Evolutionary conservation across 2,329 filamentous ascomycete species (phyloP).

Genomic region (Bipolaris bicolor): DNA sequence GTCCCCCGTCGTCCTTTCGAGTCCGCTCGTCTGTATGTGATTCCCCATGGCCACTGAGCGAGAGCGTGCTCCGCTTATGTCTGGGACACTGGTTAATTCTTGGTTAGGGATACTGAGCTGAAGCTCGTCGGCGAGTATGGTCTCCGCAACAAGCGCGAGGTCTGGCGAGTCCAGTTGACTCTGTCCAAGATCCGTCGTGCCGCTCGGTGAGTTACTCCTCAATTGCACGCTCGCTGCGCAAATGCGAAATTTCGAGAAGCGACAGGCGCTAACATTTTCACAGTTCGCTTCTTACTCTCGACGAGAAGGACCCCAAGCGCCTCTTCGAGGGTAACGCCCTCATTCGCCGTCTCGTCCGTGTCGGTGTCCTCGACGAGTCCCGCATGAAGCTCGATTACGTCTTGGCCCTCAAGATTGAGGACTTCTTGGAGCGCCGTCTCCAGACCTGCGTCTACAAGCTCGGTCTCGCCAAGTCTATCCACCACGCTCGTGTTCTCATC

Average conservation of each 20-base stretch:
- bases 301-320: constrained; percentile 99
- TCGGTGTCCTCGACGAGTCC: constrained; percentile 99
- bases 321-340: constrained; percentile 99
- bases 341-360: constrained; percentile 99
- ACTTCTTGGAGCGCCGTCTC: constrained; percentile 99
- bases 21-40: constrained; percentile 98
- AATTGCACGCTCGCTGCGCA: constrained; percentile 17
- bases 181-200: constrained; percentile 99
- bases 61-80: constrained; percentile 98
- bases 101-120: constrained; percentile 92
- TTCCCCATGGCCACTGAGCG: constrained; percentile 89
- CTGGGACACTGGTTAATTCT: constrained; percentile 74
- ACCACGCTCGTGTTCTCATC: constrained; percentile 99
- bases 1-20: constrained; percentile 98
- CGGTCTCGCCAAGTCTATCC: constrained; percentile 99
- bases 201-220: constrained; percentile 76
- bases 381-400: constrained; percentile 99
- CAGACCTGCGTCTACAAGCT: constrained; percentile 99
- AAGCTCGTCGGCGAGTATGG: constrained; percentile 99
- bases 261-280: constrained; percentile 21
- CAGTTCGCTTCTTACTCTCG: constrained; percentile 99
- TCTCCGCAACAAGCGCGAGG: constrained; percentile 99
- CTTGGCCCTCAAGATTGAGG: constrained; percentile 97
- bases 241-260: constrained; percentile 12
- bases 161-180: constrained; percentile 99